Evolutionary conservation across 2,329 filamentous ascomycete genomes (phyloP).

Genomic region (Alternaria sp.): DNA sequence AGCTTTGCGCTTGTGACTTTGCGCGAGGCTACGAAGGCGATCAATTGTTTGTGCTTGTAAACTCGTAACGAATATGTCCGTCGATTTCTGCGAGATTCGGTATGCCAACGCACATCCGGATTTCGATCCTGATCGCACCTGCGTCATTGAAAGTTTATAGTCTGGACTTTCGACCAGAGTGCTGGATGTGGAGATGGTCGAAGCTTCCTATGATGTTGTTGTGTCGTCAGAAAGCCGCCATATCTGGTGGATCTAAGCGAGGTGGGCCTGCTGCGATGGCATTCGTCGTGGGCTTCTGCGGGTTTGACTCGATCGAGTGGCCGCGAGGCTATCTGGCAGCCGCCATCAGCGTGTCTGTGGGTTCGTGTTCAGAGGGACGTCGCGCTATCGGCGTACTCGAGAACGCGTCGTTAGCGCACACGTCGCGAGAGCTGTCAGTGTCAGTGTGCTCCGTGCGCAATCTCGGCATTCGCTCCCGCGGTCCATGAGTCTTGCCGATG

Average conservation of each 20-base stretch:
- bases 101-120: background rate
- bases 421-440: background rate
- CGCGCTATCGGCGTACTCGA: background rate
- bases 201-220: background rate
- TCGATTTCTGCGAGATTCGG: background rate
- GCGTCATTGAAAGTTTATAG: background rate
- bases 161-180: background rate
- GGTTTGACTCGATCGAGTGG: background rate
- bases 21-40: background rate
- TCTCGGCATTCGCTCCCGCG: background rate
- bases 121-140: background rate
- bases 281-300: background rate
- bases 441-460: background rate
- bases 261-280: background rate
- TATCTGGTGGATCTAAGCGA: background rate
- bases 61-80: background rate
- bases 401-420: background rate
- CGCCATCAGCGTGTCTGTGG: background rate
- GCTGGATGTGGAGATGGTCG: background rate
- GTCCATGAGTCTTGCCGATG: background rate
- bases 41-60: background rate
- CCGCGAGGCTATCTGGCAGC: background rate
- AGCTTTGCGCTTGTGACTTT: background rate
- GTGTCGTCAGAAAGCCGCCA: background rate
- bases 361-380: background rate